Base-by-base conservation (phyloP, 1,284 basidiomycete species). In the Pseudozyma hubeiensis region DNA sequence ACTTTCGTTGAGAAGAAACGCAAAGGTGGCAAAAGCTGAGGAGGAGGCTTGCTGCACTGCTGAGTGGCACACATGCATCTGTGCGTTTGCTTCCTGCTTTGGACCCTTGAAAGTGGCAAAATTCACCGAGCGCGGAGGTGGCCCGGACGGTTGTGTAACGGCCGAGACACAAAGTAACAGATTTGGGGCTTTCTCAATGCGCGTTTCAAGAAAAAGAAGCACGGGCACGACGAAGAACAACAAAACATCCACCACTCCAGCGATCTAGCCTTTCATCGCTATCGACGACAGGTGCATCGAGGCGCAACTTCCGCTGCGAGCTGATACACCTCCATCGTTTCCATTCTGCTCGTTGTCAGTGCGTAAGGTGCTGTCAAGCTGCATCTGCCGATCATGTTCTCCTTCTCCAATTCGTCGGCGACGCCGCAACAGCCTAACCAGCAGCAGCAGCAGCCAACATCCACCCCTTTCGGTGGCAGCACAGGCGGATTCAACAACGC, bases 361-460 rank as follows among this genome's bases (percentile, higher is more conserved):
- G 24, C 24, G 24, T 24, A 24, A 24, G 24, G 24, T 24, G 24
- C 14, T 37, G 35, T 37, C 35, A 37, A 34, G 16, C 24, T 24
- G 24, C 24, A 24, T 24, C 24, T 24, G 24, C 24, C 13, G 13
- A 43, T 14, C 53, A 70, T 68, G 65, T 70, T 75, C 53, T 69
- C 66, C 9, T 71, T 67, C 48, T 58, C 54, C 35, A 71, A 64
- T 49, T 19, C 46, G 29, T 51, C 63, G 44, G 55, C 50, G 7
- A 68, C 61, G 7, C 62, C 65, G 52, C 65, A 64, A 24, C 72
- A 69, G 52, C 40, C 40, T 35, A 50, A 34, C 5, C 61, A 53
- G 29, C 63, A 66, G 43, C 70, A 64, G 33, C 64, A 63, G 37
- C 53, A 46, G 30, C 64, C 57, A 43, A 64, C 64, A n/a, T 64